phyloP scores from a whole-genome alignment of 2,329 filamentous ascomycete genomes.

The Neonectria coccinea region DNA sequence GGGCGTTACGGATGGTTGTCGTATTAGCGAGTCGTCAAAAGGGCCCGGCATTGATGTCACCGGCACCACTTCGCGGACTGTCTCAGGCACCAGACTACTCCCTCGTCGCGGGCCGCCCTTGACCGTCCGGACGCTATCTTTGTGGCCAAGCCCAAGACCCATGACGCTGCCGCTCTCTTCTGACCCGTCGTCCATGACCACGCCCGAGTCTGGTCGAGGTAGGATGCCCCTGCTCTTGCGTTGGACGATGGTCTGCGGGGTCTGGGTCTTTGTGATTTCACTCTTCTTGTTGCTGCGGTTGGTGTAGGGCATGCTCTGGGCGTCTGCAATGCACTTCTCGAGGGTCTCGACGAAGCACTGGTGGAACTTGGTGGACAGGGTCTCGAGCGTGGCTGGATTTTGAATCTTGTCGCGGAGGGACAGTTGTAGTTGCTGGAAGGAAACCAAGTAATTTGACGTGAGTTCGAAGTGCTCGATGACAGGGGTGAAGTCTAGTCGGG shows the following conservation, averaged over 20 bases:
- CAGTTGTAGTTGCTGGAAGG: conserved; percentile 49
- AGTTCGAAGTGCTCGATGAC: conserved; percentile 58
- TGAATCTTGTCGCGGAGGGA: conserved; percentile 54
- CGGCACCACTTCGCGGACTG: conserved; percentile 35
- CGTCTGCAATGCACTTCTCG: conserved; percentile 51
- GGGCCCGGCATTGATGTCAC: conserved; percentile 26
- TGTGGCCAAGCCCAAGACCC: conserved; percentile 39
- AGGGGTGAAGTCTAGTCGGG: conserved; percentile 51
- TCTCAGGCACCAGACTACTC: conserved; percentile 44
- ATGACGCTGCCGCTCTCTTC: conserved; percentile 53
- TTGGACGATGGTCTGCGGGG: conserved; percentile 35
- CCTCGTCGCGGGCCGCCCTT: conserved; percentile 33
- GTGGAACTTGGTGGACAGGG: conserved; percentile 54
- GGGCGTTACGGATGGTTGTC: conserved; percentile 38
- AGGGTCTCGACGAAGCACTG: conserved; percentile 56
- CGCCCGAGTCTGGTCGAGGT: conserved; percentile 54
- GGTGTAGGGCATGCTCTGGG: conserved; percentile 53
- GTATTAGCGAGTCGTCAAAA: conserved; percentile 38
- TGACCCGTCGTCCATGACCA: conserved; percentile 54
- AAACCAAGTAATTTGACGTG: conserved; percentile 48
- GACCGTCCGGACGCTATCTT: conserved; percentile 50
- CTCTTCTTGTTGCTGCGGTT: conserved; percentile 57
- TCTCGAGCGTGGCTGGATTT: conserved; percentile 53
- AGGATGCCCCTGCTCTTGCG: conserved; percentile 43
- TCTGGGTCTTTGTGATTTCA: conserved; percentile 43